Conservation (phyloP, 2,329 filamentous ascomycete genomes). For the Elsinoe ampelina region DNA sequence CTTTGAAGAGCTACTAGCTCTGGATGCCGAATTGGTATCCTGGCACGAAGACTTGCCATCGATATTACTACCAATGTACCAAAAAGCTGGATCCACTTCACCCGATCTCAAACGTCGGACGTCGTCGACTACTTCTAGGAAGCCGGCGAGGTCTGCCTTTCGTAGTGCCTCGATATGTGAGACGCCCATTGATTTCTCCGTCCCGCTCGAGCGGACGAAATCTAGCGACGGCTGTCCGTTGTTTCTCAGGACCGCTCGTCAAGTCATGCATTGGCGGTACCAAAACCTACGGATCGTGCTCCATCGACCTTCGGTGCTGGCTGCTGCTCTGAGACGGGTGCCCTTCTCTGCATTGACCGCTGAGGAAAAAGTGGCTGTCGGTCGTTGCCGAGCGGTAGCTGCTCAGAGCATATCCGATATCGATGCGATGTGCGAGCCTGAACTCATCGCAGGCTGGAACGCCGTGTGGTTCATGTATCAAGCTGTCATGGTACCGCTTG, state of each 20-base stretch:
- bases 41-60: constrained; percentile 63
- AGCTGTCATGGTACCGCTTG: constrained; percentile 67
- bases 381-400: constrained; percentile 60
- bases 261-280: constrained; percentile 75
- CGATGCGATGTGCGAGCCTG: constrained; percentile 57
- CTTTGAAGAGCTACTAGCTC: constrained; percentile 54
- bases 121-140: constrained; percentile 12
- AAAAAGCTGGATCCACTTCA: constrained; percentile 9
- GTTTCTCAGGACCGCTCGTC: constrained; percentile 58
- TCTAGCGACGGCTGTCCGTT: constrained; percentile 46
- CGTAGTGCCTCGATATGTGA: background rate
- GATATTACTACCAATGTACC: constrained; percentile 25
- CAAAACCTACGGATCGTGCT: constrained; percentile 69
- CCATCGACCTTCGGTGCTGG: constrained; percentile 62
- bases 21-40: constrained; percentile 59
- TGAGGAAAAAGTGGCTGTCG: constrained; percentile 59
- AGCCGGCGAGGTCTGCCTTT: background rate
- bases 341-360: constrained; percentile 44
- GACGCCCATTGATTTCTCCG: constrained; percentile 44
- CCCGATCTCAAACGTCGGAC: constrained; percentile 14
- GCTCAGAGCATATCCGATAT: constrained; percentile 65
- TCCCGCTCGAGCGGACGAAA: constrained; percentile 46
- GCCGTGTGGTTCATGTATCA: constrained; percentile 77
- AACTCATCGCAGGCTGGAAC: constrained; percentile 72
- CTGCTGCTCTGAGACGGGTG: constrained; percentile 46